Evolutionary conservation across 2,329 filamentous ascomycete species (phyloP), one percentile per base, ranked within the genome.

Genomic region (Chaetomiaceae sp.): DNA sequence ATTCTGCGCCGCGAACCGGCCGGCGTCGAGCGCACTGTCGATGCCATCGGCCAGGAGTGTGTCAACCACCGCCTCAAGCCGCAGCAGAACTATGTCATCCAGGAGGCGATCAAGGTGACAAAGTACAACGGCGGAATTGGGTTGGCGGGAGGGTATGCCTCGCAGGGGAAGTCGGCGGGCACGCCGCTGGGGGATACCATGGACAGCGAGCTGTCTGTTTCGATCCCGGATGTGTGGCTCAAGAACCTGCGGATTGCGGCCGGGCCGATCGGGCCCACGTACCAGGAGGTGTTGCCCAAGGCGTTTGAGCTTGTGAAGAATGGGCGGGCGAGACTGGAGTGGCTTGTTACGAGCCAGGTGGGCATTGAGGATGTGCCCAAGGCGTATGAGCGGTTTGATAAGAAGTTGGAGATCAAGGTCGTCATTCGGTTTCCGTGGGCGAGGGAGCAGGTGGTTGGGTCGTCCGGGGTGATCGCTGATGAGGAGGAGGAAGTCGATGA

Each of bases 361-460:
- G 46, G 50, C 3, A 49, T 56, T 11, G 54, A 56, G 6, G 54
- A 53, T 38, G 54, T 46, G 2, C 49, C 49, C 4, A 27, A 50
- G 25, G 54, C 49, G 7, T 56, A 56, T 25, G 27, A 42, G 11
- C 27, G 27, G 23, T 53, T 56, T 42, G 46, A 53, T 20, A 46
- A 50, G 45, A 50, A 53, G 40, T 19, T 36, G 31, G 54, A 53
- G 45, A 50, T 38, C 45, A 53, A 53, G 46, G 44, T 52, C 6
- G 48, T 52, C 8, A 45, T 55, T 44, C 48, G 48, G 22, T 55
- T 55, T 9, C 48, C 48, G 5, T 52, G 53, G 53, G 23, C 9
- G 44, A 47, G 15, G 22, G 34, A 29, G 22, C 27, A 44, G n/a
- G 4, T 12, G 25, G 3, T 40, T 23, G 22, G 14, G 6, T 7